Percentiles rank a stretch among this genome's conserved stretches.
Conservation (phyloP, 2,329 filamentous ascomycete species). For the Sclerotinia nivalis region DNA sequence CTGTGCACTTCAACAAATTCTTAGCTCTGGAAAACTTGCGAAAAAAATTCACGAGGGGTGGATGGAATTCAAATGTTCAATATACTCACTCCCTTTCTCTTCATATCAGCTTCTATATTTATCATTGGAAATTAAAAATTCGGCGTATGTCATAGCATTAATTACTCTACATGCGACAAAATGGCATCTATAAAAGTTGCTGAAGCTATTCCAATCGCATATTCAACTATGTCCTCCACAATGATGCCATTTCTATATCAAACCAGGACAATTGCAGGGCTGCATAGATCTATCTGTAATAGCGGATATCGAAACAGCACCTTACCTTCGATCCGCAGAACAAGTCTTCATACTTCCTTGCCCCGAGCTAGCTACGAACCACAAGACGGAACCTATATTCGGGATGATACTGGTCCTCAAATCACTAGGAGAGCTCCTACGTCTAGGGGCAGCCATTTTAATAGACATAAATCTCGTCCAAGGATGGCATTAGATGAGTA, state of each 20-base stretch:
- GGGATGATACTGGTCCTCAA: background rate
- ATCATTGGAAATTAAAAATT: background rate
- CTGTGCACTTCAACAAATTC: constrained; percentile 4
- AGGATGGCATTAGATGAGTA: background rate
- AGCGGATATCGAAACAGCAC: background rate
- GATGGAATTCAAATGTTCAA: background rate
- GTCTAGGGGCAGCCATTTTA: background rate
- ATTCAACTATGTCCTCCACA: constrained; percentile 31
- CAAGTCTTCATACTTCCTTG: constrained; percentile 14
- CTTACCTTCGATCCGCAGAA: background rate
- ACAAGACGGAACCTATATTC: background rate
- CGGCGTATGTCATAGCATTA: background rate
- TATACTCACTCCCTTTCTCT: no score
- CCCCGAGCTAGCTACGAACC: background rate
- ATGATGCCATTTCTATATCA: constrained; percentile 72
- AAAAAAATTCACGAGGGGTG: background rate
- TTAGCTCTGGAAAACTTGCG: background rate
- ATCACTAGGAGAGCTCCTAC: background rate
- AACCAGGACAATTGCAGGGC: constrained; percentile 58
- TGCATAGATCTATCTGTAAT: constrained; percentile 19
- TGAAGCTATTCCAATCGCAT: constrained; percentile 23
- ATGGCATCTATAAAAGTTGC: constrained; percentile 25
- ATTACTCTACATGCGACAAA: no score
- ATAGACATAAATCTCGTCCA: background rate
- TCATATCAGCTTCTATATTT: background rate